These are phyloP conservation scores for Plantago ovata DNA, from an alignment of 257 asterid species.

Conservation along the genomic window DNA sequence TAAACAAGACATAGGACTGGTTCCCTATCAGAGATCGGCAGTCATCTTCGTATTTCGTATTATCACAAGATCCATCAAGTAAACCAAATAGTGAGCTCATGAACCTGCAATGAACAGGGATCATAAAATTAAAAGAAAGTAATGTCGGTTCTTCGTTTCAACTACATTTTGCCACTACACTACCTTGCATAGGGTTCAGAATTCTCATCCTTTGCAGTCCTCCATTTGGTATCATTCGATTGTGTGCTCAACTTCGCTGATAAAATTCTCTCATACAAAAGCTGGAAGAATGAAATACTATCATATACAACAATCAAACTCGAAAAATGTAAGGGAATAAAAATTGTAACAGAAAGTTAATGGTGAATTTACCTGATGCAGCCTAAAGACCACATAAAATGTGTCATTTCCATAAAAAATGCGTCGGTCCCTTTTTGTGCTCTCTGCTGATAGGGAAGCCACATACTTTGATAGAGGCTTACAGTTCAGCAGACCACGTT, in stretches of 20 bases:
- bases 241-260: slow-evolving; percentile 48
- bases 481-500: slow-evolving; percentile 50
- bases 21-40: slow-evolving; percentile 92
- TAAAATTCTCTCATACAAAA: slow-evolving; percentile 50
- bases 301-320: background rate
- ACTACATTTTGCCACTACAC: slow-evolving; percentile 6
- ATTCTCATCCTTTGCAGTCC: slow-evolving; percentile 35
- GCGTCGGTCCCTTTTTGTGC: slow-evolving; percentile 34
- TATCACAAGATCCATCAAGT: slow-evolving; percentile 93
- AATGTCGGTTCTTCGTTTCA: slow-evolving; percentile 7
- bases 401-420: slow-evolving; percentile 88
- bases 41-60: slow-evolving; percentile 89
- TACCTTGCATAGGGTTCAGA: slow-evolving; percentile 53
- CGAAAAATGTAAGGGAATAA: background rate
- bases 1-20: slow-evolving; percentile 83
- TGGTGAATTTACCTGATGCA: slow-evolving; percentile 71
- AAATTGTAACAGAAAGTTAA: background rate
- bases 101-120: slow-evolving; percentile 55
- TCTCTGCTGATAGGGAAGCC: slow-evolving; percentile 32
- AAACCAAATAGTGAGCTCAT: slow-evolving; percentile 75
- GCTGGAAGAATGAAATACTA: slow-evolving; percentile 29
- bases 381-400: slow-evolving; percentile 85
- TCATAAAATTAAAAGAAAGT: slow-evolving; percentile 16
- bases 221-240: slow-evolving; percentile 48
- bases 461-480: slow-evolving; percentile 79